A percentile compares a stretch with the other conserved stretches of the same genome.
Evolutionary conservation across 2,329 filamentous ascomycete species (phyloP).

Genomic region (Neofusicoccum sp.): DNA sequence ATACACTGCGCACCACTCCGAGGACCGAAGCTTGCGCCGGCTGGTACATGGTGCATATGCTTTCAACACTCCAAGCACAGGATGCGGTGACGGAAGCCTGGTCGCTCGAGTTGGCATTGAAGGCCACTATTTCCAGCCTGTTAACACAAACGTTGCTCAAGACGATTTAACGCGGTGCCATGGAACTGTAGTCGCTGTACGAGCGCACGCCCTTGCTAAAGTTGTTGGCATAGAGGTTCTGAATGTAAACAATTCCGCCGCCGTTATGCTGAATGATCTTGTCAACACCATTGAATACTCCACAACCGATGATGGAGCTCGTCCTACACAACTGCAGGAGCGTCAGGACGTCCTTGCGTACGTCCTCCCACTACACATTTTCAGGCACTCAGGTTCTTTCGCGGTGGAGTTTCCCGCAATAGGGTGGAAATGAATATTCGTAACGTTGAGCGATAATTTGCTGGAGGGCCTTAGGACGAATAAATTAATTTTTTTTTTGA

Average conservation of each 20-base stretch:
- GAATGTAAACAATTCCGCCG: neutral
- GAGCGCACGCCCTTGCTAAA: neutral
- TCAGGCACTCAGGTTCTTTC: conserved; percentile 43
- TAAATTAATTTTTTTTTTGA: too few relatives aligned
- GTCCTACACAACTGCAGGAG: neutral
- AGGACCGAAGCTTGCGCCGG: too few relatives aligned
- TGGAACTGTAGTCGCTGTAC: neutral
- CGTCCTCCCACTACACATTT: conserved; percentile 33
- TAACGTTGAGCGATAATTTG: too few relatives aligned
- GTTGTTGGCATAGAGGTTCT: neutral
- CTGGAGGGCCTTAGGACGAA: too few relatives aligned
- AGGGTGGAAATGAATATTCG: too few relatives aligned
- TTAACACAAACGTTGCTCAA: neutral
- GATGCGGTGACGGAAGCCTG: neutral
- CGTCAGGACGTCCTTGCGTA: conserved; percentile 37
- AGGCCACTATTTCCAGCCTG: neutral
- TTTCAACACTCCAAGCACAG: neutral
- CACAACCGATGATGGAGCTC: conserved; percentile 30
- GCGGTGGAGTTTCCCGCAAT: too few relatives aligned
- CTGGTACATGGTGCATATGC: neutral
- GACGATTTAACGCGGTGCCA: neutral
- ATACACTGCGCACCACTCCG: too few relatives aligned
- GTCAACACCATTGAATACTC: conserved; percentile 30
- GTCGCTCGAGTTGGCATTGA: neutral
- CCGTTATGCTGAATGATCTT: conserved; percentile 27